These are phyloP conservation scores for Oehlia diaphana DNA, from an alignment of 192 early-diverging fungal species.

Conservation along the genomic window DNA sequence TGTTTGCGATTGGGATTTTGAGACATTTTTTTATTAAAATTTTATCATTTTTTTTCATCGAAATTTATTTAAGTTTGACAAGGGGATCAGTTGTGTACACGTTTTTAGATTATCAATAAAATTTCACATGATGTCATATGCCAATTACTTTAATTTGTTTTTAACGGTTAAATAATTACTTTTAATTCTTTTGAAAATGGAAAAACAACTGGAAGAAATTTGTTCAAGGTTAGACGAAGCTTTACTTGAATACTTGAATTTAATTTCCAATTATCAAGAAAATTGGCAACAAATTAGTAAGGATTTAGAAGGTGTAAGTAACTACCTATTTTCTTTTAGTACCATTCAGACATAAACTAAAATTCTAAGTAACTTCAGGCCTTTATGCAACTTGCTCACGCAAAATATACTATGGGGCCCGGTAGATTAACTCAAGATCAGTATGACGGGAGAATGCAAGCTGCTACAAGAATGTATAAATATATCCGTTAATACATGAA, in stretches of 20 bases:
- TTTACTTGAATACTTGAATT: constrained; percentile 26
- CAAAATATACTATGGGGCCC: constrained; percentile 51
- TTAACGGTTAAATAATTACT: no score
- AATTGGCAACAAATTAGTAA: constrained; percentile 30
- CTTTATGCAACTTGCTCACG: constrained; percentile 42
- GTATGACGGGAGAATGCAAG: constrained; percentile 49
- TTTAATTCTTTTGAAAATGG: background rate
- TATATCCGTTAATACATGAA: background rate
- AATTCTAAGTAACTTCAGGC: constrained; percentile 28
- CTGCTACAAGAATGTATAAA: constrained; percentile 35
- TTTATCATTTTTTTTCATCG: no score
- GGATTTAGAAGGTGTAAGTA: constrained; percentile 32
- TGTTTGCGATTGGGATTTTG: background rate
- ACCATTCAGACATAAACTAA: background rate
- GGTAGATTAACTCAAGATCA: constrained; percentile 34
- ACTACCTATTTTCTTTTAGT: background rate
- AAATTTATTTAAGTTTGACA: no score
- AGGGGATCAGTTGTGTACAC: no score
- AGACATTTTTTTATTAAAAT: no score
- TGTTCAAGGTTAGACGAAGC: constrained; percentile 30
- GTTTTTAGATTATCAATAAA: no score
- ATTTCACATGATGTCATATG: no score
- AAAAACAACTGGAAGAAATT: constrained; percentile 15
- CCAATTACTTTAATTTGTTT: no score
- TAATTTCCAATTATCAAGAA: constrained; percentile 28